Base-by-base conservation (phyloP, 129 eudicot genomes). In the Helianthus tuberosus region DNA sequence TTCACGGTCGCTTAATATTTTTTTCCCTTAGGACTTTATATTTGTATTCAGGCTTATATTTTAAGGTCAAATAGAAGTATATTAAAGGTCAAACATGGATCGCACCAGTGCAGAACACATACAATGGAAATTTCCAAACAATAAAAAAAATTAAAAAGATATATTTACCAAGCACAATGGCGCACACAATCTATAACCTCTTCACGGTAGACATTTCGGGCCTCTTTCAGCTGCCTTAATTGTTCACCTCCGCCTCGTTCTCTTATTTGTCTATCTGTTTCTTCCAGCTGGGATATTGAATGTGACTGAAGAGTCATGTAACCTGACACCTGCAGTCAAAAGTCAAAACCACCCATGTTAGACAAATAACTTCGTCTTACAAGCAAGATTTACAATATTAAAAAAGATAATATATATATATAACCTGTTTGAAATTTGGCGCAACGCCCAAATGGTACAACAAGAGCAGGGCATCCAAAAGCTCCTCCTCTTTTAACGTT, bases 401-500 rank as follows among this genome's bases (percentile, higher is more conserved):
- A 13, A 53, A 52, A 25, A 16, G 41, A 49, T 2, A 1, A 27
- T 27, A 27, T 27, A 27, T 27, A 27, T 27, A 32, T 32, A 32
- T 74, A 64, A 90, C 98, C 98, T 91, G 96, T 85, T 89, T 95
- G 77, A 87, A 87, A 75, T 89, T 91, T 36, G 99, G 99, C 32
- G 99, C 97, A 77, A 95, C 86, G 38, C 97, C 99, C 84, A 91
- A 77, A 69, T 95, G 90, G 79, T 95, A 95, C 76, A 95, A 68
- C 72, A 91, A 61, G 65, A 95, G 99, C 97, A 95, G 82, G 53
- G 97, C 92, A 83, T 95, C 99, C 53, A 95, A 78, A 74, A 95
- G 99, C 61, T 95, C 99, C 84, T 95, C 99, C 75, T 95, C 97
- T 76, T 86, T 81, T 71, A 95, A 83, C n/a, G 84, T 85, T 54